Evolutionary conservation across 371 early-diverging fungal species (phyloP).

Genomic region (Rhizopus delemar): DNA sequence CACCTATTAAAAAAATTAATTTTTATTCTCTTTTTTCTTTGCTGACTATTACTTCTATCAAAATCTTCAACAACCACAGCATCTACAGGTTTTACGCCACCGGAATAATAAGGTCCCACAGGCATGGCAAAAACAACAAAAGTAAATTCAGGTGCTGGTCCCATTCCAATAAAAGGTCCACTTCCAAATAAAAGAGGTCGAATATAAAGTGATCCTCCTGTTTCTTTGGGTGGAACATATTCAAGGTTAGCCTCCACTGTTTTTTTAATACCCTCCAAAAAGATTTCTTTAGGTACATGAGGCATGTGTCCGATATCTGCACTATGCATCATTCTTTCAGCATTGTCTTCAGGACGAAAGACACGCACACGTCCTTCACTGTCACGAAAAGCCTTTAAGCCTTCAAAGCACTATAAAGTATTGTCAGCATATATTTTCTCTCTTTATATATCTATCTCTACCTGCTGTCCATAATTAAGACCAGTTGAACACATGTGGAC

Average conservation of each 20-base stretch:
- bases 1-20: conserved; percentile 33
- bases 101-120: conserved; percentile 69
- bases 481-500: conserved; percentile 63
- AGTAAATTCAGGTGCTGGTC: conserved; percentile 68
- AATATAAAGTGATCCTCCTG: conserved; percentile 66
- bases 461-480: conserved; percentile 76
- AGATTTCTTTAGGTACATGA: conserved; percentile 62
- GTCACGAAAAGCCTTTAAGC: conserved; percentile 80
- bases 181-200: conserved; percentile 76
- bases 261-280: conserved; percentile 64
- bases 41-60: conserved; percentile 62
- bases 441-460: conserved; percentile 16
- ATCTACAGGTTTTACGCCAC: conserved; percentile 73
- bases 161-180: conserved; percentile 70
- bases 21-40: neutral
- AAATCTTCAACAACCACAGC: conserved; percentile 69
- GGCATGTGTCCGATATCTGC: conserved; percentile 67
- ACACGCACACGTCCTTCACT: conserved; percentile 72
- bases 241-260: conserved; percentile 68
- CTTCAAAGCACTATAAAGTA: conserved; percentile 71
- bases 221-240: conserved; percentile 71
- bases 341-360: conserved; percentile 77
- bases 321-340: conserved; percentile 63
- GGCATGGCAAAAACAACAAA: conserved; percentile 75
- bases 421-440: neutral